phyloP scores from a whole-genome alignment of 2,329 filamentous ascomycete species.

The Fusarium pseudonygamai region DNA sequence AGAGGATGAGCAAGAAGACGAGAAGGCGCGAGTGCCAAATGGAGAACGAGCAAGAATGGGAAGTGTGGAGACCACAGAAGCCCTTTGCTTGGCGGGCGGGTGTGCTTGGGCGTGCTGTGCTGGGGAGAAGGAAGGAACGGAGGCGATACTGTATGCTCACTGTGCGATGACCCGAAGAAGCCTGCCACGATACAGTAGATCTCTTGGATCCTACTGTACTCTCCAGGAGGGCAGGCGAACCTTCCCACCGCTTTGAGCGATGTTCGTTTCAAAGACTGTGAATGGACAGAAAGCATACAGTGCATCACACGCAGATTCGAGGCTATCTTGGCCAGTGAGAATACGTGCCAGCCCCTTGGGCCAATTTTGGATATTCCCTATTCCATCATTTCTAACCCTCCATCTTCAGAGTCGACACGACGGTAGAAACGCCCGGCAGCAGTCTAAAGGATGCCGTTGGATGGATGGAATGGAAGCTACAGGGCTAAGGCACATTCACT shows the following conservation, averaged over 20 bases:
- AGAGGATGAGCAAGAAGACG: slow-evolving; percentile 1
- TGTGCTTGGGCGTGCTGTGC: slow-evolving; percentile 29
- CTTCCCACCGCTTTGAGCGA: slow-evolving; percentile 18
- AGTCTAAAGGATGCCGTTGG: slow-evolving; percentile 13
- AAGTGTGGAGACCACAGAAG: slow-evolving; percentile 20
- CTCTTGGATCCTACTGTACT: background rate
- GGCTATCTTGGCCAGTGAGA: slow-evolving; percentile 20
- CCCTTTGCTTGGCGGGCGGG: slow-evolving; percentile 37
- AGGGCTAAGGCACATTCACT: slow-evolving; percentile 28
- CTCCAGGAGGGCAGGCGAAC: background rate
- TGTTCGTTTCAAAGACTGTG: slow-evolving; percentile 16
- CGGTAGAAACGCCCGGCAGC: slow-evolving; percentile 3
- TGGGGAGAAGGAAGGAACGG: slow-evolving; percentile 33
- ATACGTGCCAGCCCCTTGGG: slow-evolving; percentile 31
- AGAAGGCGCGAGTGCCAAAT: slow-evolving; percentile 31
- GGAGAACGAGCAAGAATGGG: slow-evolving; percentile 18
- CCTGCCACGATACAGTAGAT: slow-evolving; percentile 12
- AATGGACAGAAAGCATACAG: slow-evolving; percentile 31
- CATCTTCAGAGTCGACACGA: background rate
- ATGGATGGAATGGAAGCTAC: slow-evolving; percentile 29
- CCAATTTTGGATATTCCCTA: slow-evolving; percentile 10
- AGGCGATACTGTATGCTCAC: slow-evolving; percentile 25
- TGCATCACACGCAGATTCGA: slow-evolving; percentile 29
- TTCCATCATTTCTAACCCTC: background rate
- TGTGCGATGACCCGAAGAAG: slow-evolving; percentile 9